These are phyloP conservation scores for Stemphylium lycopersici DNA, from an alignment of 2,329 filamentous ascomycete species.

Conservation along the genomic window DNA sequence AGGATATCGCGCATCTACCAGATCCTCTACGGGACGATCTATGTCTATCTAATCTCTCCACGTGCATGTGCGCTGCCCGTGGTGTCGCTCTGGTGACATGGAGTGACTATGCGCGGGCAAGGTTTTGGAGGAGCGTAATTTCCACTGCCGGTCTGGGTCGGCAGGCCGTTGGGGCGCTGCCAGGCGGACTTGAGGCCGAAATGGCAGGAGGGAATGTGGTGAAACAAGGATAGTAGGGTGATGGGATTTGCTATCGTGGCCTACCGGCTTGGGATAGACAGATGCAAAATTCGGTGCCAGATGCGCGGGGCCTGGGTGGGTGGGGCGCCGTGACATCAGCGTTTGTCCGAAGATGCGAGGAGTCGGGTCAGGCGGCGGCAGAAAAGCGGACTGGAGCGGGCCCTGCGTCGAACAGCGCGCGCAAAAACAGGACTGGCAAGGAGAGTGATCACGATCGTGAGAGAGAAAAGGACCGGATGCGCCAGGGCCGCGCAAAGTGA, in stretches of 20 bases:
- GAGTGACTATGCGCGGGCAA: background rate
- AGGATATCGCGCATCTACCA: constrained; percentile 2
- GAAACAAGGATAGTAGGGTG: background rate
- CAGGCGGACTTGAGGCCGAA: background rate
- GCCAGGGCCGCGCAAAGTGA: constrained; percentile 6
- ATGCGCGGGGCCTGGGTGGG: constrained; percentile 1
- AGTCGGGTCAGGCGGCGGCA: constrained; percentile 13
- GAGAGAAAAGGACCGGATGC: constrained; percentile 8
- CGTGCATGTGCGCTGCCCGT: constrained; percentile 6
- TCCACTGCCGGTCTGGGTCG: too few relatives aligned
- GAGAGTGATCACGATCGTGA: constrained; percentile 2
- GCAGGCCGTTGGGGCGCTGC: background rate
- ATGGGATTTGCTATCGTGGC: constrained; percentile 2
- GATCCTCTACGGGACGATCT: constrained; percentile 8
- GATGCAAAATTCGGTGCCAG: background rate
- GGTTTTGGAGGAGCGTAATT: too few relatives aligned
- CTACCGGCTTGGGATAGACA: constrained; percentile 1
- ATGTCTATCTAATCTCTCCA: constrained; percentile 1
- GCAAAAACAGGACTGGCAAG: background rate
- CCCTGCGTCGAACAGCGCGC: constrained; percentile 12
- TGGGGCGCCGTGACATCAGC: constrained; percentile 11
- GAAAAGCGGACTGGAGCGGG: constrained; percentile 8
- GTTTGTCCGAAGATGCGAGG: constrained; percentile 2
- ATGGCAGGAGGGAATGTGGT: background rate
- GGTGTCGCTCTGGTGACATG: background rate